Base-by-base conservation (phyloP, 805 yeast species). In the Sugiyamaella chiloensis region DNA sequence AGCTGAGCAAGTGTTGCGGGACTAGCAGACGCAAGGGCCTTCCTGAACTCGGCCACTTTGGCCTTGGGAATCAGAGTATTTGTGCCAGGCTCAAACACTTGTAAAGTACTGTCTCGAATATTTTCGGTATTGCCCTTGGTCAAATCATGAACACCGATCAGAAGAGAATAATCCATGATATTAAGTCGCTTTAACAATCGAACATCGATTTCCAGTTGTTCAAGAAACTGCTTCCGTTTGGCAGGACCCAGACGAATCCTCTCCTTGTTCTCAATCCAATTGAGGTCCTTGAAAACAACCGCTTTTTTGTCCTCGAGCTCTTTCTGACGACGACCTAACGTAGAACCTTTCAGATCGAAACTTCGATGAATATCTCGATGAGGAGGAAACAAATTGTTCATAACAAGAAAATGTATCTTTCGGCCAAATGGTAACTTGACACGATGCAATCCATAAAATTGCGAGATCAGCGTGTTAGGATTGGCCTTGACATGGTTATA, bases 311-410 rank as follows among this genome's bases (percentile, higher is more conserved):
- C 47, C 12, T 32, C 46, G 16, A 47, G 37, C 16, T 49, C 51
- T n/a, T 51, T 51, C 29, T 55, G 56, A 17, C 63, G 66, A 84
- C 88, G 53, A 66, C 97, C 96, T 72, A 85, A 75, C 0, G 95
- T 79, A 0, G 96, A 88, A 1, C 99, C 99, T 63, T 93, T 93
- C 63, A 93, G 75, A 63, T 93, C 99, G 66, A 80, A 93, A 35
- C 89, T 86, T 35, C 77, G 69, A 63, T 89, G 95, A 47, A 91
- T 82, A 53, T 86, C 93, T 42, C 89, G 74, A 60, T 87, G 87
- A 5, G 97, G 95, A 0, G 99, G 98, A 68, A 95, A 93, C 42
- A 93, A 74, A 61, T 93, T 93, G 71, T 93, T 93, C 99, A 93
- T 93, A 27, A 93, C 96, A 46, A 93, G 74, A 57, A 93, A 91